Evolutionary conservation across 257 asterid species (phyloP), one percentile per base, ranked within the genome.

Genomic region (Lantana camara): DNA sequence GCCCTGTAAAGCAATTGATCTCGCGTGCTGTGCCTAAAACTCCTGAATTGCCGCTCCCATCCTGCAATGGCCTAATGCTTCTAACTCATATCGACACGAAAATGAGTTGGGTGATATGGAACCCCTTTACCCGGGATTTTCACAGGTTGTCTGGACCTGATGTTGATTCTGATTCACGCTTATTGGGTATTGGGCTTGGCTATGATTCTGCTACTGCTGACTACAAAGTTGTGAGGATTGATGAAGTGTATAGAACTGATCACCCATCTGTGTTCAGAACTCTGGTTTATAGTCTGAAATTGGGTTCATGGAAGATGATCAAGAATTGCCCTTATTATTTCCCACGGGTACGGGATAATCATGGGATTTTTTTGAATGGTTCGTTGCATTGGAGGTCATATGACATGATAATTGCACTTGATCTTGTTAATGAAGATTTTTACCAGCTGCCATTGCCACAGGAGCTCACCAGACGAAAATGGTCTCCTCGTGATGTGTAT

Each of bases 71-170:
- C 40, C 40, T 35, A 9, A 35, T 35, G 9, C 40, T 35, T 10
- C 40, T 35, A 27, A 27, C 2, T 27, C 32, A 27, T 5, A 27
- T 27, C 32, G 32, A 27, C 32, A 2, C 32, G 32, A 27, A 19
- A 0, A 53, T 30, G 29, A 20, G 1, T 4, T 66, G 77, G 77
- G 52, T 35, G 8, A 14, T 66, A 6, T 66, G 69, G 77, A 73
- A 73, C 29, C 77, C 77, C 5, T 23, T 66, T 15, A 73, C 73
- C 0, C 35, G 37, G 6, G 65, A 73, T 10, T 52, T 1, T 67
- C 53, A 3, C 54, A 8, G 21, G 41, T 20, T 71, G 20, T 14
- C 56, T 4, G 13, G 3, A 5, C 5, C 9, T 5, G 49, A 60
- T 8, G 4, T 3, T 6, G 8, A 6, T n/a, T n/a, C n/a, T n/a